Evolutionary conservation across 108 stramenopile genomes (phyloP).

Genomic region (Chaetoceros muelleri): DNA sequence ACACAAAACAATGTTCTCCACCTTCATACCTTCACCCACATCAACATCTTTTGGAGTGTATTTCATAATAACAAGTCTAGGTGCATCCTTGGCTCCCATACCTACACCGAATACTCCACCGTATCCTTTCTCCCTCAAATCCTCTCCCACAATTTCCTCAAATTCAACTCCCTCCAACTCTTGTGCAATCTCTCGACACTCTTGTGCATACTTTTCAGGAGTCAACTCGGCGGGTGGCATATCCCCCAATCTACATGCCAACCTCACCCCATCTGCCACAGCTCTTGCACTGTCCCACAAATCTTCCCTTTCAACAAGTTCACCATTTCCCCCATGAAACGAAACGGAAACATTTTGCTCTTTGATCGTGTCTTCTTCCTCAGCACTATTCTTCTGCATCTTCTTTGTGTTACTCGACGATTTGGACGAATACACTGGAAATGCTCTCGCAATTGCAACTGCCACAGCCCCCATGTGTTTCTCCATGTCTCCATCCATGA

Average conservation of each 20-base stretch:
- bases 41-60: slow-evolving; percentile 14
- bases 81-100: slow-evolving; percentile 70
- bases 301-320: slow-evolving; percentile 2
- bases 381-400: too few species aligned
- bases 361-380: slow-evolving; percentile 1
- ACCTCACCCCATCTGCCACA: slow-evolving; percentile 39
- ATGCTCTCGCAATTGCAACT: slow-evolving; percentile 43
- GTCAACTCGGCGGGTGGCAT: slow-evolving; percentile 53
- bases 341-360: slow-evolving; percentile 13
- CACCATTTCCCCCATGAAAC: slow-evolving; percentile 16
- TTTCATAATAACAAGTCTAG: slow-evolving; percentile 62
- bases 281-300: slow-evolving; percentile 11
- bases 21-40: not conserved
- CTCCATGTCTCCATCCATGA: slow-evolving; percentile 20
- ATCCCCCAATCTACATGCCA: slow-evolving; percentile 65
- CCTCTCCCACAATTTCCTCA: slow-evolving; percentile 37
- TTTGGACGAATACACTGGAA: slow-evolving; percentile 50
- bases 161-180: slow-evolving; percentile 16
- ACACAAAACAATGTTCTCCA: slow-evolving; percentile 50
- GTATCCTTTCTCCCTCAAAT: slow-evolving; percentile 24
- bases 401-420: slow-evolving; percentile 10
- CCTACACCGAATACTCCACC: slow-evolving; percentile 76
- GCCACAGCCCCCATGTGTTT: slow-evolving; percentile 16
- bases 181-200: slow-evolving; percentile 20
- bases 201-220: slow-evolving; percentile 33